Conservation (phyloP, 768 basidiomycete genomes). For the Phaeotremella fagi region DNA sequence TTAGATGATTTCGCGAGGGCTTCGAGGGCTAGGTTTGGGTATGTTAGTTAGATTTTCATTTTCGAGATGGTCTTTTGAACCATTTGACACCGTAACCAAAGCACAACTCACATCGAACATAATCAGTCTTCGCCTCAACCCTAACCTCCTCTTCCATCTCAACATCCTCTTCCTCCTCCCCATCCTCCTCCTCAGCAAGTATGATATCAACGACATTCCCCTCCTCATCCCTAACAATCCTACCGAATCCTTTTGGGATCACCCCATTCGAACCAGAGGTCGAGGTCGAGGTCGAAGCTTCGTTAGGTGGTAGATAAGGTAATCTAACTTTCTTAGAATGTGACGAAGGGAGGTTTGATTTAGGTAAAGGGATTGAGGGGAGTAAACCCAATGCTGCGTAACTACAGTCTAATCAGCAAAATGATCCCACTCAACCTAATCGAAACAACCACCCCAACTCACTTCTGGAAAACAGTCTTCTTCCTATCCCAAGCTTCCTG, state of each 20-base stretch:
- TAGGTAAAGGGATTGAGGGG: conserved; percentile 38
- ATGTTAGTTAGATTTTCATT: not conserved
- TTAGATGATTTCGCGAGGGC: conserved; percentile 54
- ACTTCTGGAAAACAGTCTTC: conserved; percentile 93
- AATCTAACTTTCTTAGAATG: conserved; percentile 27
- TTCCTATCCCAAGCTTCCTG: conserved; percentile 81
- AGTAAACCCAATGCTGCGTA: conserved; percentile 46
- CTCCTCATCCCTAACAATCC: conserved; percentile 71
- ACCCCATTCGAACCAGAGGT: conserved; percentile 5
- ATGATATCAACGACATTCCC: conserved; percentile 72
- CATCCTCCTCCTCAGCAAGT: conserved; percentile 58
- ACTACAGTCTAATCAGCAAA: conserved; percentile 14
- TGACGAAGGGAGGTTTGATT: conserved; percentile 17
- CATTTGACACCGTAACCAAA: not conserved
- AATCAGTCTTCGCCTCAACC: conserved; percentile 51
- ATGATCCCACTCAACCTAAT: not conserved
- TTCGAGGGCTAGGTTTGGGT: conserved; percentile 60
- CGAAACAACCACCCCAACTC: conserved; percentile 37
- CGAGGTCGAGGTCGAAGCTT: not conserved
- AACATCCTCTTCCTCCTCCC: conserved; percentile 25
- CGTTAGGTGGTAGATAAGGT: conserved; percentile 18
- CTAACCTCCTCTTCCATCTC: conserved; percentile 8
- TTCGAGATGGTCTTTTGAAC: conserved; percentile 1
- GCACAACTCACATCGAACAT: conserved; percentile 48
- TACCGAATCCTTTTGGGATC: conserved; percentile 60